These are phyloP conservation scores for Verticillium nonalfalfae DNA, from an alignment of 2,329 filamentous ascomycete species.

Conservation along the genomic window DNA sequence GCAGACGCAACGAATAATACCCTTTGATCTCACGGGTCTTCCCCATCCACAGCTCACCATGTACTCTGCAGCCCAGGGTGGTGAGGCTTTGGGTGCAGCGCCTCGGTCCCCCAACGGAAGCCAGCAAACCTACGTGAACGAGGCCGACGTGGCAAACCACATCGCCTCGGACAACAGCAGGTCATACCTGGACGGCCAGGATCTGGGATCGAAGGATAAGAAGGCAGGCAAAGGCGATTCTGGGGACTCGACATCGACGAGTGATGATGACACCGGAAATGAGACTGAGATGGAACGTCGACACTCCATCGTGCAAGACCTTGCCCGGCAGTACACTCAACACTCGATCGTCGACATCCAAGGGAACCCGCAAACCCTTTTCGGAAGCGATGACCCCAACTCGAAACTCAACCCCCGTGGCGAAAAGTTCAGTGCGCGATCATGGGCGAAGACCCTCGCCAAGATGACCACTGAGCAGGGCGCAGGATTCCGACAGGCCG, in stretches of 20 bases:
- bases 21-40: background rate
- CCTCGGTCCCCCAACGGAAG: slow-evolving; percentile 6
- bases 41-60: background rate
- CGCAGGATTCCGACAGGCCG: slow-evolving; percentile 18
- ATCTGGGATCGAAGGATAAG: background rate
- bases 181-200: background rate
- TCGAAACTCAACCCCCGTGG: slow-evolving; percentile 43
- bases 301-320: slow-evolving; percentile 14
- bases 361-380: slow-evolving; percentile 16
- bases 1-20: background rate
- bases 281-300: slow-evolving; percentile 11
- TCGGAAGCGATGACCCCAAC: slow-evolving; percentile 24
- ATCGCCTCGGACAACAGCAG: background rate
- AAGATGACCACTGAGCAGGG: slow-evolving; percentile 17
- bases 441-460: slow-evolving; percentile 23
- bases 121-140: slow-evolving; percentile 9
- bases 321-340: slow-evolving; percentile 14
- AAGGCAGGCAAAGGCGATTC: background rate
- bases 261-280: slow-evolving; percentile 5
- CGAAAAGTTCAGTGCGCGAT: slow-evolving; percentile 41
- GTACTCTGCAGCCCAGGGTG: background rate
- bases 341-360: slow-evolving; percentile 10
- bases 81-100: background rate
- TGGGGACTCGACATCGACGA: slow-evolving; percentile 5
- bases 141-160: background rate